Evolutionary conservation across 352 stramenopile species (phyloP), one percentile per base, ranked within the genome.

Genomic region (Phytophthora quininea): DNA sequence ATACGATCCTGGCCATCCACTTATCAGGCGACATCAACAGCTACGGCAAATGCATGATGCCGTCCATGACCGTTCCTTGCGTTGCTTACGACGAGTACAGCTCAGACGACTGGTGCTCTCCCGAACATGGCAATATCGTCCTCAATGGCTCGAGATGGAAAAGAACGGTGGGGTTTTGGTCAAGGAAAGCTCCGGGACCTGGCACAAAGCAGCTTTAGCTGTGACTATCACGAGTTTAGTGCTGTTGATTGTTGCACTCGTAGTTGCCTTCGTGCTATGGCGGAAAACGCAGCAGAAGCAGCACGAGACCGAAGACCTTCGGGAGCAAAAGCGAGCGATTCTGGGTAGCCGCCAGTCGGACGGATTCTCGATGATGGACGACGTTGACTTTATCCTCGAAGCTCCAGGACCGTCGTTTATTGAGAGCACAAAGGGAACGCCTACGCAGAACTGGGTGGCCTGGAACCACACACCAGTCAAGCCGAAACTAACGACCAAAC

Each of bases 21-120:
- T 52, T 87, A 15, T 27, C 42, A 1, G 61, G 59, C 11, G 73
- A 84, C 48, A 63, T 57, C 12, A 82, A 82, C 45, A 69, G 53
- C n/a, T 85, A 84, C 64, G 66, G 67, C 24, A 80, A 77, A 43
- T 86, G 76, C 33, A 38, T 76, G 9, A 49, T 76, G 51, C 74
- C 74, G 43, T 79, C 76, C 4, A 83, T 88, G 68, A 80, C 58
- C 9, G 49, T 88, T 30, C 76, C 76, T 1, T 88, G 76, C n/a
- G 54, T 82, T 9, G 58, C 50, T 0, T 74, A 76, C 51, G 58
- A 62, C n/a, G 32, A 45, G 4, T 50, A 37, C 15, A 59, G 27
- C 15, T 31, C 59, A 4, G 57, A 68, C 12, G 49, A 62, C 10
- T 85, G 71, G 73, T 85, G 73, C 24, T 49, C 53, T 7, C 76